phyloP scores from a whole-genome alignment of 495 filamentous ascomycete genomes.

The Penicillium paradoxum region DNA sequence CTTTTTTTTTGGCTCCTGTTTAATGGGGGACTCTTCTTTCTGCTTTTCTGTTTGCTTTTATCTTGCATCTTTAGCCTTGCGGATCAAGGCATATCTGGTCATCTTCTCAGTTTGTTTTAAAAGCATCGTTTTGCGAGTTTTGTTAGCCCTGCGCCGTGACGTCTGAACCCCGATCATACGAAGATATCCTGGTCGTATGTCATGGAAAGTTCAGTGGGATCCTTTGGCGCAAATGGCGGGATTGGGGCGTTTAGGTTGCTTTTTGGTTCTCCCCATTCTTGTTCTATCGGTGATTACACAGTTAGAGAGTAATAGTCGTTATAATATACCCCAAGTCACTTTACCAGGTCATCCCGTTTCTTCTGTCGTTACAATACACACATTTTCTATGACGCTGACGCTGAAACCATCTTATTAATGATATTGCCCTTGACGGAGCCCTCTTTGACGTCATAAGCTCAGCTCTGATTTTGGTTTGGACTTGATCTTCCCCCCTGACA shows the following conservation, averaged over 20 bases:
- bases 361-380: too few species aligned
- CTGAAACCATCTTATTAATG: not conserved
- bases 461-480: not conserved
- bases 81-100: not conserved
- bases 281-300: not conserved
- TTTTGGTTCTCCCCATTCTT: not conserved
- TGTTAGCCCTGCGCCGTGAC: not conserved
- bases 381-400: not conserved
- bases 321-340: not conserved
- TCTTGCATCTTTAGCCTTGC: not conserved
- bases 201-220: not conserved
- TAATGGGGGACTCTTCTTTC: not conserved
- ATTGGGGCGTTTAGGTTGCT: not conserved
- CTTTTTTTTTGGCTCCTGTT: too few species aligned
- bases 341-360: not conserved
- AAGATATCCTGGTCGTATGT: not conserved
- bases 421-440: not conserved
- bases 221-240: slow-evolving; percentile 1
- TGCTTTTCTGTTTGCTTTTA: not conserved
- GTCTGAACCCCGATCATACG: not conserved
- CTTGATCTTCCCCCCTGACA: not conserved
- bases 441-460: not conserved
- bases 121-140: too few species aligned
- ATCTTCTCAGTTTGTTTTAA: not conserved
- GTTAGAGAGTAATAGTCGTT: not conserved